These are phyloP conservation scores for Podospora appendiculata DNA, from an alignment of 495 filamentous ascomycete species.

Conservation along the genomic window DNA sequence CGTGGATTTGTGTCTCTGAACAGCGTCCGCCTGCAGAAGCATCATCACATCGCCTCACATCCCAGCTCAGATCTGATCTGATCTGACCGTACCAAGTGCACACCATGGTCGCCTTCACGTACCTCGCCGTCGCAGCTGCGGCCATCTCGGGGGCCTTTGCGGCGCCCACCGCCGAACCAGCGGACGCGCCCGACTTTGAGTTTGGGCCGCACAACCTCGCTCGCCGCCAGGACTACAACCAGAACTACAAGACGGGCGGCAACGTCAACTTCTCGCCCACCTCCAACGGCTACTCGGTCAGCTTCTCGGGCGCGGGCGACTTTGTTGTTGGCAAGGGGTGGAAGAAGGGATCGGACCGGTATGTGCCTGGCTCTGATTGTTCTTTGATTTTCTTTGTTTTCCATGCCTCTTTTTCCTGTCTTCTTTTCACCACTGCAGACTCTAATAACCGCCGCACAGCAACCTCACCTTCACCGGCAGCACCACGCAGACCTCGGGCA, in stretches of 20 bases:
- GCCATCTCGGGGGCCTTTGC: conserved; percentile 13
- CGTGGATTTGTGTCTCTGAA: too few species aligned
- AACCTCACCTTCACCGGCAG: conserved; percentile 17
- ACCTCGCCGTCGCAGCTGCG: conserved; percentile 14
- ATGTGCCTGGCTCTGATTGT: conserved; percentile 6
- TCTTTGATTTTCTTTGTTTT: neutral
- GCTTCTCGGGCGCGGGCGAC: conserved; percentile 38
- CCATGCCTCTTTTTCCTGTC: too few species aligned
- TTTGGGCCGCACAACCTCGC: conserved; percentile 19
- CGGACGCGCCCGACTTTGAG: conserved; percentile 21
- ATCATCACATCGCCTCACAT: neutral
- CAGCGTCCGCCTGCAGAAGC: too few species aligned
- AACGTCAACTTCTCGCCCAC: conserved; percentile 20
- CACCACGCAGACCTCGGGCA: conserved; percentile 10
- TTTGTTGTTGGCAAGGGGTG: conserved; percentile 56
- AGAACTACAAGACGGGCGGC: conserved; percentile 30
- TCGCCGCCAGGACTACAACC: conserved; percentile 28
- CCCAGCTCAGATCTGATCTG: neutral
- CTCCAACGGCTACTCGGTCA: conserved; percentile 26
- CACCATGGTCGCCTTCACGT: conserved; percentile 17
- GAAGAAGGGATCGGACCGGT: conserved; percentile 41
- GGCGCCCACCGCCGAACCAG: conserved; percentile 8
- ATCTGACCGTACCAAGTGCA: neutral
- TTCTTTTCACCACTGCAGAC: neutral
- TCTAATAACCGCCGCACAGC: neutral